Percentiles rank a stretch among this genome's conserved stretches.
Conservation (phyloP, 2,329 filamentous ascomycete species). For the Neophaeococcomyces aloes region DNA sequence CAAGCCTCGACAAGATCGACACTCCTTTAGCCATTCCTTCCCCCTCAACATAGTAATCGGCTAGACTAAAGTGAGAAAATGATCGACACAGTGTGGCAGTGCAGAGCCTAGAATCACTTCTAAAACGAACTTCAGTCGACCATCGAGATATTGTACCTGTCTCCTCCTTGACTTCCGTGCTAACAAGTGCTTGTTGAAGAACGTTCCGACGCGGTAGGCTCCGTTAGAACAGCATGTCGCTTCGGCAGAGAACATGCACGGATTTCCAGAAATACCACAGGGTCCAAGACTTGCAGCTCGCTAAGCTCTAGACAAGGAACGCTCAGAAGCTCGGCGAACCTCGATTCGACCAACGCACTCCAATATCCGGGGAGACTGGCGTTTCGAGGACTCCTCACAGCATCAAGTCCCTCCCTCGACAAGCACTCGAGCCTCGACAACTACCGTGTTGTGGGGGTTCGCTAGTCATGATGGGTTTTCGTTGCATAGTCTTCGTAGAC, state of each 20-base stretch:
- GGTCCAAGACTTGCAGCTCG: conserved; percentile 2
- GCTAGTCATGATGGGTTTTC: too few relatives aligned
- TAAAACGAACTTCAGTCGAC: not conserved
- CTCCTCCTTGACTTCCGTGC: not conserved
- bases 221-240: not conserved
- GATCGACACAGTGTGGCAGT: not conserved
- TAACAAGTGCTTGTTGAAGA: not conserved
- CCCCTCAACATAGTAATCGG: not conserved
- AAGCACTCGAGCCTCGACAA: too few relatives aligned
- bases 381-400: too few relatives aligned
- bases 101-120: not conserved
- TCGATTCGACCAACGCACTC: too few relatives aligned
- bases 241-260: not conserved
- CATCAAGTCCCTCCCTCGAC: too few relatives aligned
- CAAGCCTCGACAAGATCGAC: not conserved
- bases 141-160: not conserved
- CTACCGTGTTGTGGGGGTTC: too few relatives aligned
- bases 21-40: not conserved
- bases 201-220: not conserved
- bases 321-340: too few relatives aligned
- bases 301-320: not conserved
- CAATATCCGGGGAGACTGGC: too few relatives aligned
- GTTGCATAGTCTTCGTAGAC: not conserved
- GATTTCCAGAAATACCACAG: not conserved
- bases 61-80: not conserved